Percentiles rank a stretch among this genome's conserved stretches.
These are phyloP conservation scores for Mucor irregularis DNA, from an alignment of 371 early-diverging fungal genomes.

Conservation along the genomic window DNA sequence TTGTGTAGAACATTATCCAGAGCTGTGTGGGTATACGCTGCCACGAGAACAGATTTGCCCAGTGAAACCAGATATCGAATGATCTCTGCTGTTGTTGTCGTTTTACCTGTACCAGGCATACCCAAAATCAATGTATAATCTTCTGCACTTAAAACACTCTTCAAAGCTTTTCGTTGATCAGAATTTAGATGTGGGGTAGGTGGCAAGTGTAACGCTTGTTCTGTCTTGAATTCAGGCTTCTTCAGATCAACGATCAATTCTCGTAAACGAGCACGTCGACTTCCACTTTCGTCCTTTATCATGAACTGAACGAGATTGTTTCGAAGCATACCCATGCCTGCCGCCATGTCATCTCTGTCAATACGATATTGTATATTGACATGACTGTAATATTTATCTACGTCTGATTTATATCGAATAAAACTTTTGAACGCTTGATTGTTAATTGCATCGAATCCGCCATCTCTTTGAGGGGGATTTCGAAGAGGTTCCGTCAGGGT, in stretches of 20 bases:
- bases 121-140: constrained; percentile 96
- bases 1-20: constrained; percentile 94
- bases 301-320: constrained; percentile 79
- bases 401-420: constrained; percentile 2
- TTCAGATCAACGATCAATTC: constrained; percentile 83
- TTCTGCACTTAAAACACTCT: constrained; percentile 64
- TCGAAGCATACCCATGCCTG: constrained; percentile 67
- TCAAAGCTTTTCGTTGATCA: constrained; percentile 67
- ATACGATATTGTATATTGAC: constrained; percentile 61
- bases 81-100: constrained; percentile 86
- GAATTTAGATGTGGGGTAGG: constrained; percentile 49
- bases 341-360: constrained; percentile 80
- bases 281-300: constrained; percentile 43
- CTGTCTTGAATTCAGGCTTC: constrained; percentile 58
- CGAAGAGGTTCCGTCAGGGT: constrained; percentile 66
- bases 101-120: constrained; percentile 99
- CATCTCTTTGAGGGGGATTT: constrained; percentile 53
- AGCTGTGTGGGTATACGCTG: constrained; percentile 96
- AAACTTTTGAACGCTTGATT: constrained; percentile 44
- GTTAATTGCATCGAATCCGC: constrained; percentile 43
- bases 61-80: constrained; percentile 70
- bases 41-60: constrained; percentile 84
- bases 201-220: not conserved
- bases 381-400: constrained; percentile 12
- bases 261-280: constrained; percentile 40